Evolutionary conservation across 495 filamentous ascomycete species (phyloP).

Genomic region (Aspergillus heteromorphus): DNA sequence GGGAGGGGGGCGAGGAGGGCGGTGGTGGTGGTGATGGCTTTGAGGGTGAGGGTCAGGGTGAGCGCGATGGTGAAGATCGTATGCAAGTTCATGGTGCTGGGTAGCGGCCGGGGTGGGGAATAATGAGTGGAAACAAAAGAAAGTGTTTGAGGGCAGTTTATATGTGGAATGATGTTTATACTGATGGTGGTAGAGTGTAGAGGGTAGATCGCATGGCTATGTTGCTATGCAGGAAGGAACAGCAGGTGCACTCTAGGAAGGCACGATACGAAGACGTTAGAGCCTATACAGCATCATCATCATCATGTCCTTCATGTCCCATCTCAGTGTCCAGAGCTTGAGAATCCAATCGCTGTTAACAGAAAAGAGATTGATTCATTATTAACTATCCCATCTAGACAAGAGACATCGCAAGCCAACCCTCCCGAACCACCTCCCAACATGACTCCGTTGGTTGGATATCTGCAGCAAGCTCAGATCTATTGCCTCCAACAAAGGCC

Average conservation of each 20-base stretch:
- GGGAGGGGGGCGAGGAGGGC: constrained; percentile 7
- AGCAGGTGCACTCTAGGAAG: background rate
- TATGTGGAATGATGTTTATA: too few species aligned
- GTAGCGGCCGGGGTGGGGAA: background rate
- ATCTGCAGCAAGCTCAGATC: background rate
- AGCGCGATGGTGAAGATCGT: background rate
- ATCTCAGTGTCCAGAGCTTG: too few species aligned
- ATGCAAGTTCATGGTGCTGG: background rate
- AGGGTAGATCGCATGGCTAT: background rate
- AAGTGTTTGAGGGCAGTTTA: too few species aligned
- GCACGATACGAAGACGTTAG: too few species aligned
- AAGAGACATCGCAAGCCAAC: background rate
- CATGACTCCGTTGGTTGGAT: background rate
- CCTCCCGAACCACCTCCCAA: background rate
- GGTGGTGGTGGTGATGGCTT: constrained; percentile 7
- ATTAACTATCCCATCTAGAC: background rate
- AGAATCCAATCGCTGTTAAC: too few species aligned
- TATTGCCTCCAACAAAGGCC: background rate
- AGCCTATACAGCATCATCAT: too few species aligned
- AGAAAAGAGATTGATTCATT: too few species aligned
- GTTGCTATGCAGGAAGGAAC: background rate
- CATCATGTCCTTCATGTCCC: too few species aligned
- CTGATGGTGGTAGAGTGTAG: background rate
- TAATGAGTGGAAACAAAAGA: background rate
- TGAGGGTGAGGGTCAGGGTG: background rate